Evolutionary conservation across 345 rosid species (phyloP), one percentile per base, ranked within the genome.

Genomic region (Rhodamnia argentea): DNA sequence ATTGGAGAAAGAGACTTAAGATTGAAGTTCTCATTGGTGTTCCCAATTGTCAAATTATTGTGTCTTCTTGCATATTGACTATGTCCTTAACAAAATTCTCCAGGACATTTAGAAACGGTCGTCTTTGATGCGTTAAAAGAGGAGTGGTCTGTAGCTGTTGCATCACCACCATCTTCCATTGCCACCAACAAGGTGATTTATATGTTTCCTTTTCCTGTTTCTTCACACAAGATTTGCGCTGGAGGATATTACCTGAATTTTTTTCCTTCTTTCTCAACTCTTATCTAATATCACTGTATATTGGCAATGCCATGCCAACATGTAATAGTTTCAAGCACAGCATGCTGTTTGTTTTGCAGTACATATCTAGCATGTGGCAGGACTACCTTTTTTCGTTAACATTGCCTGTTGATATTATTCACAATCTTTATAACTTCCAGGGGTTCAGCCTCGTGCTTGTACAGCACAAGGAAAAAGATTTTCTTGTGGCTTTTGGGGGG

Each of bases 401-500:
- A 9, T 37, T 70, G 26, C 26, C 47, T 10, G 13, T 20, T 83
- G 22, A 47, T 58, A 70, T 86, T 29, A 86, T 32, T 70, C 22
- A 70, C 78, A 40, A 74, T 86, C 62, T n/a, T 47, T 82, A 42
- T 57, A 27, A 81, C 52, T 90, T 54, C 83, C 90, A 97, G 98
- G 99, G 99, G 74, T 96, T 97, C 88, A 96, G 98, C 89, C 90
- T 97, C 81, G 98, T 94, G 85, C 95, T 93, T 86, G 94, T 93
- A 87, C 96, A 94, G 87, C 98, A 96, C 92, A 96, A 95, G 89
- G 99, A 94, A 82, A 95, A 94, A 88, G 98, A 95, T 90, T 92
- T 93, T 88, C 99, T 97, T 18, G 96, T 97, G 90, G 98, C 99
- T 54, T 97, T 97, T 83, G 98, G 99, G 84, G 99, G 99, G 84